Percentiles rank a stretch among this genome's conserved stretches.
phyloP scores from a whole-genome alignment of 1,284 basidiomycete genomes.

The Ceratobasidium sp. region DNA sequence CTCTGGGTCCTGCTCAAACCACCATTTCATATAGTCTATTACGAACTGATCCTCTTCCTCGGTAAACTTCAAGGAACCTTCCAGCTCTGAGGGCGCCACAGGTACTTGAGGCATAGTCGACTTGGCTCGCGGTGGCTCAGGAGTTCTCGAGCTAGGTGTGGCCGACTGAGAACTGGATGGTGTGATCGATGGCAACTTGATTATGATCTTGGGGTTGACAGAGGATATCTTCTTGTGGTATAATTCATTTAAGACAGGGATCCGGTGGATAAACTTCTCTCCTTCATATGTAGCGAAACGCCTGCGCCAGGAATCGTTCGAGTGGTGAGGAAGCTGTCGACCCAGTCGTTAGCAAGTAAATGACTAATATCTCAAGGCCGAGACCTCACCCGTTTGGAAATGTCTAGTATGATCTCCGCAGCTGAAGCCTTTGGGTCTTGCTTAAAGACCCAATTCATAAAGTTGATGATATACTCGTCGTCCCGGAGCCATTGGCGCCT shows the following conservation, averaged over 20 bases:
- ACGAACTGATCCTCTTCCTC: conserved; percentile 35
- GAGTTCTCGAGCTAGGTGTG: neutral
- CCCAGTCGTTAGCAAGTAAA: too few species aligned
- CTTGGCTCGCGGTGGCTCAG: neutral
- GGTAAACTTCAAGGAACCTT: neutral
- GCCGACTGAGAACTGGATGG: neutral
- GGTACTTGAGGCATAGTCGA: neutral
- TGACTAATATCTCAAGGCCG: neutral
- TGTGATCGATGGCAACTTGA: neutral
- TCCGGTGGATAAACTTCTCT: conserved; percentile 5
- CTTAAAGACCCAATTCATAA: conserved; percentile 30
- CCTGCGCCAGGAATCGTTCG: neutral
- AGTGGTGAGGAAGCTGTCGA: conserved; percentile 1
- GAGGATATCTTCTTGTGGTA: conserved; percentile 2
- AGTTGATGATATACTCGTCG: conserved; percentile 29
- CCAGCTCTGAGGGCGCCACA: neutral
- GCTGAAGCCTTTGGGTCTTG: conserved; percentile 1
- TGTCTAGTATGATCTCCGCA: conserved; percentile 28
- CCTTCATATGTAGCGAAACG: conserved; percentile 13
- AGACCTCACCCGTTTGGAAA: conserved; percentile 11
- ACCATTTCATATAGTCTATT: conserved; percentile 36
- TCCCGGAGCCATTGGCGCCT: neutral
- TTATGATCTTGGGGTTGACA: neutral
- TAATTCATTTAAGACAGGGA: conserved; percentile 6
- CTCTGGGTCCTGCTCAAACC: neutral